phyloP scores from a whole-genome alignment of 2,329 filamentous ascomycete species.

The Paraphoma chrysanthemicola region DNA sequence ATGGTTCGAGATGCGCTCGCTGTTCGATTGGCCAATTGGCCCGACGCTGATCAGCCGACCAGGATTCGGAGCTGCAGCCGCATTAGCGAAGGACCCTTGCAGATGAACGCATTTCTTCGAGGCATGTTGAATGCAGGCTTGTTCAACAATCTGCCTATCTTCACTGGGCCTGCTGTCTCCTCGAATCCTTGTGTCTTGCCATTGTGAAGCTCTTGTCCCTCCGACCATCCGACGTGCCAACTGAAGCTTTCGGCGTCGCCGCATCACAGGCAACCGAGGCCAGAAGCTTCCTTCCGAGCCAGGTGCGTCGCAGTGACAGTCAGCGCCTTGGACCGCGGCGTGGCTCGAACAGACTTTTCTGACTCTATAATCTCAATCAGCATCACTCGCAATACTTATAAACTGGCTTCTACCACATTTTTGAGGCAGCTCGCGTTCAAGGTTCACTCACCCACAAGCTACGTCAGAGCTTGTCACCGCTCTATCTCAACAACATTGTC shows the following conservation, averaged over 20 bases:
- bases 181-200: conserved; percentile 5
- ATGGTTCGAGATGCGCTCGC: background rate
- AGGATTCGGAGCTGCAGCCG: conserved; percentile 26
- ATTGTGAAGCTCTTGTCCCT: conserved; percentile 7
- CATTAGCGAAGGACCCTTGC: conserved; percentile 31
- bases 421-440: conserved; percentile 14
- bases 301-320: conserved; percentile 16
- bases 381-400: conserved; percentile 13
- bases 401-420: conserved; percentile 31
- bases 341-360: conserved; percentile 19
- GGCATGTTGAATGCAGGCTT: conserved; percentile 12
- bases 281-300: conserved; percentile 22
- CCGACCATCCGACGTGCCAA: conserved; percentile 19
- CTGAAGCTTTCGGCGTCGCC: conserved; percentile 30
- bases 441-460: conserved; percentile 17
- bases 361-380: conserved; percentile 15
- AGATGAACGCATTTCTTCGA: conserved; percentile 26
- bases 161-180: conserved; percentile 9
- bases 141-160: conserved; percentile 25
- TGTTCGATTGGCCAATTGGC: conserved; percentile 30
- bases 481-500: conserved; percentile 11
- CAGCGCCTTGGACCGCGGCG: conserved; percentile 29
- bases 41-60: conserved; percentile 32
- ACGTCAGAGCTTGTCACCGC: conserved; percentile 29
- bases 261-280: conserved; percentile 47